Evolutionary conservation across 2,329 filamentous ascomycete genomes (phyloP).

Genomic region (Clarireedia sp.): DNA sequence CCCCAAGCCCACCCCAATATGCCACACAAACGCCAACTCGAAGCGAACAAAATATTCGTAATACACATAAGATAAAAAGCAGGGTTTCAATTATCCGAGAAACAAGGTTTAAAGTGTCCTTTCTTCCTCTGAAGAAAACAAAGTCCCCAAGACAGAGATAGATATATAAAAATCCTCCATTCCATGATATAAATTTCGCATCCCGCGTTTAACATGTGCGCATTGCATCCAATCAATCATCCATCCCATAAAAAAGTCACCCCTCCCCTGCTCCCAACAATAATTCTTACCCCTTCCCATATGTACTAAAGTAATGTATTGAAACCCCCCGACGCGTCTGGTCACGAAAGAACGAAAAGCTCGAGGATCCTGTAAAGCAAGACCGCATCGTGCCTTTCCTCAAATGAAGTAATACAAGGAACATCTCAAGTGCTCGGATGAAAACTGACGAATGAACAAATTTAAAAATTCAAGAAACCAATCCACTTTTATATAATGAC

Average conservation of each 20-base stretch:
- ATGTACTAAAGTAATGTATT: not conserved
- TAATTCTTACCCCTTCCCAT: not conserved
- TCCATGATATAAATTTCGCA: not conserved
- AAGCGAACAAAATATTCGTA: not conserved
- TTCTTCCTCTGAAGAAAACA: not conserved
- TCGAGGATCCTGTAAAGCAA: not conserved
- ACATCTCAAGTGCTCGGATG: not conserved
- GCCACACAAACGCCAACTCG: conserved; percentile 1
- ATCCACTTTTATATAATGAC: conserved; percentile 2
- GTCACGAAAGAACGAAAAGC: no score
- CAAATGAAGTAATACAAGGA: not conserved
- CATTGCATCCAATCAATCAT: not conserved
- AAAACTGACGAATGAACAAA: conserved; percentile 5
- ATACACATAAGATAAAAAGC: not conserved
- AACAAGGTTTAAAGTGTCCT: no score
- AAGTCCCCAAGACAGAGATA: not conserved
- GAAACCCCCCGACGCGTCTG: no score
- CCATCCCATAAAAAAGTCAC: not conserved
- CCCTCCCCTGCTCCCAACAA: not conserved
- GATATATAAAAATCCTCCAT: not conserved
- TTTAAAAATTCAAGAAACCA: not conserved
- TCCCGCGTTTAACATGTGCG: not conserved
- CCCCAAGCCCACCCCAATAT: not conserved
- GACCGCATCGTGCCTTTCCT: no score
- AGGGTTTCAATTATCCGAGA: not conserved